Evolutionary conservation across 2,329 filamentous ascomycete genomes (phyloP), one percentile per base, ranked within the genome.

Genomic region (Fusarium compactum): DNA sequence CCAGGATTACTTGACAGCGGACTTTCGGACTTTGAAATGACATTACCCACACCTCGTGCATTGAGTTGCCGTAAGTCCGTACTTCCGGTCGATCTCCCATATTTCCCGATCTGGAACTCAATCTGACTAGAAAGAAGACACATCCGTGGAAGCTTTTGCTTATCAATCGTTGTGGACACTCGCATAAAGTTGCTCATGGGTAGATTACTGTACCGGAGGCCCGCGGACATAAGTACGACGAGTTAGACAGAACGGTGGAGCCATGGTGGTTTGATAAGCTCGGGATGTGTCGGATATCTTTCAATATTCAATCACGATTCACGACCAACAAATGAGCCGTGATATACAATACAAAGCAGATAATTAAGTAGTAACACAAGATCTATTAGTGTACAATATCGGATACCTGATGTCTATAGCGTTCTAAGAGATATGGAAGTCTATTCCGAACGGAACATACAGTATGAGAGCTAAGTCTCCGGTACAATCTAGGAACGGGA

Each of bases 71-170:
- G 11, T 53, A 15, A 69, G 25, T 54, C 65, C 65, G 65, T 47
- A 34, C 20, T 65, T 58, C 65, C 65, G 65, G 53, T 50, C 59
- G 53, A 68, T 58, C 64, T 46, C 59, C 53, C 65, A 47, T 53
- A 20, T 48, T 68, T 53, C 58, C 32, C 12, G 20, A 47, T 45
- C 12, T 5, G 8, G 20, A 61, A 22, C n/a, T 9, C 3, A 22
- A 15, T 44, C 24, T 44, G 29, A n/a, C 25, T 15, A 20, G 18
- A 25, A 29, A 15, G 5, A 44, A 38, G 34, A 38, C 18, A 38
- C 6, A 38, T 38, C 10, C 34, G 18, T 38, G 34, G 34, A 38
- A 38, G 34, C 6, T 38, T n/a, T 38, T 38, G 34, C 34, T 38
- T 38, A 38, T 38, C 34, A 38, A 38, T 38, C 18, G 34, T 7